Percentiles rank a stretch among this genome's conserved stretches.
Evolutionary conservation across 2,329 filamentous ascomycete species (phyloP).

Genomic region (Aspergillus proliferans): DNA sequence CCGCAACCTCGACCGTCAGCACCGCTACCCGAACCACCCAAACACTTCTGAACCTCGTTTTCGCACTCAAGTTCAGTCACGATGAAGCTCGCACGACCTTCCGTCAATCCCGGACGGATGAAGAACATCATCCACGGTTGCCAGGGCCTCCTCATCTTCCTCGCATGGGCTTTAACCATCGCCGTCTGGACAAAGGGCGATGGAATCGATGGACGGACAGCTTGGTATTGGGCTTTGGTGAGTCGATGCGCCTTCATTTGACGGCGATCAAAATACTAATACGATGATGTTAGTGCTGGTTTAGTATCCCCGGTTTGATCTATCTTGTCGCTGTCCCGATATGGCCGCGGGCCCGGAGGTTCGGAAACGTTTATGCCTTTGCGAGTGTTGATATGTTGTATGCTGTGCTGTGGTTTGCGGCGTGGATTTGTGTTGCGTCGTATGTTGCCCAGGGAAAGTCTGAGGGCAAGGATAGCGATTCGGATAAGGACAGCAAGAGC

Average conservation of each 20-base stretch:
- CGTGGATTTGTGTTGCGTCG: constrained; percentile 51
- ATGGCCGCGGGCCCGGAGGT: constrained; percentile 53
- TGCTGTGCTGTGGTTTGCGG: constrained; percentile 53
- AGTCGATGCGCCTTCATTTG: constrained; percentile 12
- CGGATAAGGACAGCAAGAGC: constrained; percentile 25
- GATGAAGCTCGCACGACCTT: constrained; percentile 25
- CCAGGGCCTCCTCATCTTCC: constrained; percentile 52
- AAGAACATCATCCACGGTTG: constrained; percentile 51
- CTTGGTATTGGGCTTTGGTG: constrained; percentile 55
- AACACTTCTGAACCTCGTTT: background rate
- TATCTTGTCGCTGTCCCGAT: constrained; percentile 57
- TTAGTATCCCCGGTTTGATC: constrained; percentile 52
- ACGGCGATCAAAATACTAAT: background rate
- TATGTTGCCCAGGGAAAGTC: constrained; percentile 52
- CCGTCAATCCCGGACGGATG: constrained; percentile 46
- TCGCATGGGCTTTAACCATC: constrained; percentile 53
- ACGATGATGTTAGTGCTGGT: constrained; percentile 46
- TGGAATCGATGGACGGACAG: constrained; percentile 48
- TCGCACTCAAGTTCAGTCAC: constrained; percentile 3
- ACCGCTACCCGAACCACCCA: background rate
- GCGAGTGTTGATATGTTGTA: constrained; percentile 50
- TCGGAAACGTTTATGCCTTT: constrained; percentile 57
- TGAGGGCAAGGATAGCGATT: constrained; percentile 36
- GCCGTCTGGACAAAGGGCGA: constrained; percentile 52
- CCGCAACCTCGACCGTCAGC: background rate